These are phyloP conservation scores for Luffa acutangula DNA, from an alignment of 306 rosid genomes.

Conservation along the genomic window DNA sequence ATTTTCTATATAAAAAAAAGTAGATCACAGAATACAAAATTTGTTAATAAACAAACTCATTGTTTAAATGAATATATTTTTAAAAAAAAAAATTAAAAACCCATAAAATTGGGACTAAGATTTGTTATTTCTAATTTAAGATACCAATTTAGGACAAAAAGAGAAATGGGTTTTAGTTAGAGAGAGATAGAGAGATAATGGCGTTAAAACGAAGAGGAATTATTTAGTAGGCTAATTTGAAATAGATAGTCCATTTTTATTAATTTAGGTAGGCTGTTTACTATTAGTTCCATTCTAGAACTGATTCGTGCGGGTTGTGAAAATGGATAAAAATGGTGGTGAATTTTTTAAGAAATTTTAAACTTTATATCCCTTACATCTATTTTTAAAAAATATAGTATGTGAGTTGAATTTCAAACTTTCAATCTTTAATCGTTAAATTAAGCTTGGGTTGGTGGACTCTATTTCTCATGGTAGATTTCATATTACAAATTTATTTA, in stretches of 20 bases:
- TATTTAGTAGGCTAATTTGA: background rate
- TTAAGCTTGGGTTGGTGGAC: background rate
- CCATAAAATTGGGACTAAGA: background rate
- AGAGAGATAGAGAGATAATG: background rate
- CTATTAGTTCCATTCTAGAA: background rate
- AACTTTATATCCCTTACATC: background rate
- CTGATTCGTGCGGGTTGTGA: background rate
- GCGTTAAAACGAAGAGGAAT: background rate
- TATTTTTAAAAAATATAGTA: too few relatives aligned
- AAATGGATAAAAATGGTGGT: background rate
- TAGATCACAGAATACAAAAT: background rate
- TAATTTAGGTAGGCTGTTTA: background rate
- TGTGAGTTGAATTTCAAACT: too few relatives aligned
- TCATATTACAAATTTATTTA: too few relatives aligned
- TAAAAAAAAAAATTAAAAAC: background rate
- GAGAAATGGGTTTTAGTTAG: background rate
- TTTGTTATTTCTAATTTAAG: background rate
- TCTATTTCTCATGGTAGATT: too few relatives aligned
- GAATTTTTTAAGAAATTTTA: background rate
- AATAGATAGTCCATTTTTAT: background rate
- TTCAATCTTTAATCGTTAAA: background rate
- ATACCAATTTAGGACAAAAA: background rate
- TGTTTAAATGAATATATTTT: background rate
- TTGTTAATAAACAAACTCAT: background rate
- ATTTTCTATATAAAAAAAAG: background rate